Evolutionary conservation across 306 rosid species (phyloP).

Genomic region (Prunus mume): DNA sequence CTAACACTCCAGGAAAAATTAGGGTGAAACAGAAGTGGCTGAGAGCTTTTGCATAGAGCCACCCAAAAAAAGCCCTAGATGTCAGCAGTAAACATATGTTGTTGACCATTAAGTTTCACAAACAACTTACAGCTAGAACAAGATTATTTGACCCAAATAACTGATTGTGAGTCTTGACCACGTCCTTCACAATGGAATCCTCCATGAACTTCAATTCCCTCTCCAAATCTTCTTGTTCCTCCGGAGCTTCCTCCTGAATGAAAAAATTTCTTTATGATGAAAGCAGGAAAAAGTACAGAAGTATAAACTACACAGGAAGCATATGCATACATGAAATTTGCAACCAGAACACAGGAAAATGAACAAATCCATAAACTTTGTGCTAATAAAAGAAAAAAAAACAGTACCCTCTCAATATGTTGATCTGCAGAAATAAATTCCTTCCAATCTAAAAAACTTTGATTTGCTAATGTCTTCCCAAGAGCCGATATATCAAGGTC

Average conservation of each 20-base stretch:
- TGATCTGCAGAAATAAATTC: slow-evolving; percentile 37
- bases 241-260: slow-evolving; percentile 48
- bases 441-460: slow-evolving; percentile 63
- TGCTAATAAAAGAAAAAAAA: not conserved
- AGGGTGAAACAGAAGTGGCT: not conserved
- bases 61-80: not conserved
- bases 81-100: not conserved
- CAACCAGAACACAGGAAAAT: not conserved
- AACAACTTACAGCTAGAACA: slow-evolving; percentile 54
- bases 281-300: not conserved
- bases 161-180: slow-evolving; percentile 58
- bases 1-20: not conserved
- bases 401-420: slow-evolving; percentile 16
- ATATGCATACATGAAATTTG: not conserved
- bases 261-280: slow-evolving; percentile 11
- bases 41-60: no score
- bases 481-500: slow-evolving; percentile 55
- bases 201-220: slow-evolving; percentile 70
- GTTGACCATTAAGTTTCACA: not conserved
- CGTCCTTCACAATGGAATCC: slow-evolving; percentile 50
- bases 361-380: not conserved
- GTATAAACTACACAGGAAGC: not conserved
- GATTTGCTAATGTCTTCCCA: slow-evolving; percentile 37
- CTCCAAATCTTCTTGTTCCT: slow-evolving; percentile 50
- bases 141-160: slow-evolving; percentile 74